Evolutionary conservation across 331 rosid species (phyloP).

Genomic region (Prunus yedoensis): DNA sequence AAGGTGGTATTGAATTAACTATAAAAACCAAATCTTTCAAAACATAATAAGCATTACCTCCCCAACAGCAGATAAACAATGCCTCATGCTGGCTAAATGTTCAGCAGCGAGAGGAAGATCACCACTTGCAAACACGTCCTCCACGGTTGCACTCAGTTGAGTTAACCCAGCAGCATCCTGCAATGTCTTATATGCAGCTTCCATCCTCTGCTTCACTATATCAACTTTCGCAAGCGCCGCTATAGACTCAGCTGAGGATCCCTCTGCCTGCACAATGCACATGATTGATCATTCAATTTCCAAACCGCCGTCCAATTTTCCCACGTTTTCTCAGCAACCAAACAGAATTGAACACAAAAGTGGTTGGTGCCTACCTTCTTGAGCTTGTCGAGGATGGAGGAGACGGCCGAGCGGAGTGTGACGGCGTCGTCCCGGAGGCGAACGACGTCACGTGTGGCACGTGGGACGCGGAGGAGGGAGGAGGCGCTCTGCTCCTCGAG

Average conservation of each 20-base stretch:
- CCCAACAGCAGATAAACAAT: slow-evolving; percentile 98
- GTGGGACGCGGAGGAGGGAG: slow-evolving; percentile 90
- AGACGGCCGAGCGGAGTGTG: slow-evolving; percentile 77
- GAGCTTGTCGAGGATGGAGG: slow-evolving; percentile 86
- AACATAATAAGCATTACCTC: slow-evolving; percentile 52
- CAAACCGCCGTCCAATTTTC: background rate
- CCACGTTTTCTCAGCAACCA: slow-evolving; percentile 13
- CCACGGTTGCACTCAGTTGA: slow-evolving; percentile 90
- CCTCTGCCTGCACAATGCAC: slow-evolving; percentile 74
- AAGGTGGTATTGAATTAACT: background rate
- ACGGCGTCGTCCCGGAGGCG: slow-evolving; percentile 94
- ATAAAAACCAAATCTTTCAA: background rate
- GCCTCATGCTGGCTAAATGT: slow-evolving; percentile 94
- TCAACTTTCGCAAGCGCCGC: slow-evolving; percentile 96
- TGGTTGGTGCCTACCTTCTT: slow-evolving; percentile 55
- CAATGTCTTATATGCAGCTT: slow-evolving; percentile 86
- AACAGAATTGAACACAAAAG: background rate
- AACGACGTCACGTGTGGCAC: slow-evolving; percentile 87
- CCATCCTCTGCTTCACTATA: slow-evolving; percentile 97
- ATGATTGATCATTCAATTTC: background rate
- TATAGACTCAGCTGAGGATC: slow-evolving; percentile 93
- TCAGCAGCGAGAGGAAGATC: slow-evolving; percentile 98
- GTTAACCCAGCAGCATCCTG: slow-evolving; percentile 99
- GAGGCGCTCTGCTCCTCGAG: slow-evolving; percentile 93
- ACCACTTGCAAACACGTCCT: slow-evolving; percentile 97